Evolutionary conservation across 805 yeast genomes (phyloP), one percentile per base, ranked within the genome.

Genomic region (Starmerella khaoyaiensis): DNA sequence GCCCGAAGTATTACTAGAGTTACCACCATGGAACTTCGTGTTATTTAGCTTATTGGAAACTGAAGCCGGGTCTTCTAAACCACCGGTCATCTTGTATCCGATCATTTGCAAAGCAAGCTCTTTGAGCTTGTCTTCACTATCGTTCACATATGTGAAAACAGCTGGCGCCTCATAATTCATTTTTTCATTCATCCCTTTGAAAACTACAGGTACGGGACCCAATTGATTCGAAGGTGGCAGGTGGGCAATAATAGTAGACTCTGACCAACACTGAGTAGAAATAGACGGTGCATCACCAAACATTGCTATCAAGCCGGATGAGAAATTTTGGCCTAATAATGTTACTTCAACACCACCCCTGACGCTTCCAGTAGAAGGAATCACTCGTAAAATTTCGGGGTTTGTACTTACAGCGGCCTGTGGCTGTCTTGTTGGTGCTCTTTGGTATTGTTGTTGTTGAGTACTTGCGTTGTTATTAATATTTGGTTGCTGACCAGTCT

Each of bases 321-420:
- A 74, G 65, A 90, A 90, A 41, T 83, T 80, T 33, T 76, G 69
- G 2, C 98, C 98, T 30, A 90, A 63, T 34, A 90, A 62, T 0
- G 98, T 90, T 6, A 90, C 81, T 57, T 90, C 99, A 29, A 86
- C 77, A 14, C 98, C 99, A 47, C 99, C 99, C 45, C 94, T 69
- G 10, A 84, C 71, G 8, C 96, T 94, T 2, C 99, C 99, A 56
- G 81, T 90, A 0, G 93, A 78, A 1, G 99, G 99, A 40, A 90
- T 86, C 9, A 90, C 78, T 41, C 94, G 68, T 56, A 83, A 87
- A 36, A 87, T 76, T 0, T 68, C 55, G 1, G 93, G 93, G 10
- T 5, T 24, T 10, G 8, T 5, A 31, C 14, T n/a, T n/a, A n/a
- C n/a, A 8, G 32, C 32, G 23, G 21, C 21, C 32, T 21, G 8